Evolutionary conservation across 495 filamentous ascomycete genomes (phyloP).

Genomic region (Talaromyces stipitatus): DNA sequence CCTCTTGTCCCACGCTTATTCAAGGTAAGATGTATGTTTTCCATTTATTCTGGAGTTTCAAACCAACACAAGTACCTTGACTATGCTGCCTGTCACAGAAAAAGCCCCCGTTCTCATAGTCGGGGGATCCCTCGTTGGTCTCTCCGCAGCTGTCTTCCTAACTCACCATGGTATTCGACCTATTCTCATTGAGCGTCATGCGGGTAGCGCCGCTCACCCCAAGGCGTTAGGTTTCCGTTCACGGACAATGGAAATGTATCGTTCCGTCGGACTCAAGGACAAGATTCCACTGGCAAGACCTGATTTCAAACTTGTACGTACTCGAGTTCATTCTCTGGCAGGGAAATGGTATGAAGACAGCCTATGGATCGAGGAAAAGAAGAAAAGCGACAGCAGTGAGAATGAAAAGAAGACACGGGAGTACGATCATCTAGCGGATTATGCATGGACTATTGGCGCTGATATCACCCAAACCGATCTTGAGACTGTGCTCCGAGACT

Average conservation of each 20-base stretch:
- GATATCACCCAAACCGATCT: slow-evolving; percentile 24
- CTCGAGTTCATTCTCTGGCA: slow-evolving; percentile 20
- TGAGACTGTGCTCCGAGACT: slow-evolving; percentile 17
- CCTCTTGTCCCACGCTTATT: no score
- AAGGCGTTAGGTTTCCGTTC: slow-evolving; percentile 25
- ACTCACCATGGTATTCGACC: slow-evolving; percentile 15
- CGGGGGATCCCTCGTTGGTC: slow-evolving; percentile 24
- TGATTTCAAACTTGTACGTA: no score
- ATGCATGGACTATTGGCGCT: slow-evolving; percentile 12
- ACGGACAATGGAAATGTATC: slow-evolving; percentile 29
- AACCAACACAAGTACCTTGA: no score
- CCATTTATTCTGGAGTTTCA: no score
- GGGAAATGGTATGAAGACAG: slow-evolving; percentile 19
- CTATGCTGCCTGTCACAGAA: no score
- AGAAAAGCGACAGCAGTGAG: slow-evolving; percentile 6
- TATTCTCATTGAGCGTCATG: slow-evolving; percentile 25
- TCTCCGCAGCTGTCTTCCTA: slow-evolving; percentile 23
- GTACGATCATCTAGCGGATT: neutral
- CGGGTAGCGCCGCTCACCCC: slow-evolving; percentile 19
- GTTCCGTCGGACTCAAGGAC: slow-evolving; percentile 18
- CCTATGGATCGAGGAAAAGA: slow-evolving; percentile 18
- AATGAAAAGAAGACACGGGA: neutral
- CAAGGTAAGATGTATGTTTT: no score
- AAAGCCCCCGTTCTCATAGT: no score
- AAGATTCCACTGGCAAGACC: slow-evolving; percentile 16